These are phyloP conservation scores for Zymoseptoria brevis DNA, from an alignment of 2,329 filamentous ascomycete species.

Conservation along the genomic window DNA sequence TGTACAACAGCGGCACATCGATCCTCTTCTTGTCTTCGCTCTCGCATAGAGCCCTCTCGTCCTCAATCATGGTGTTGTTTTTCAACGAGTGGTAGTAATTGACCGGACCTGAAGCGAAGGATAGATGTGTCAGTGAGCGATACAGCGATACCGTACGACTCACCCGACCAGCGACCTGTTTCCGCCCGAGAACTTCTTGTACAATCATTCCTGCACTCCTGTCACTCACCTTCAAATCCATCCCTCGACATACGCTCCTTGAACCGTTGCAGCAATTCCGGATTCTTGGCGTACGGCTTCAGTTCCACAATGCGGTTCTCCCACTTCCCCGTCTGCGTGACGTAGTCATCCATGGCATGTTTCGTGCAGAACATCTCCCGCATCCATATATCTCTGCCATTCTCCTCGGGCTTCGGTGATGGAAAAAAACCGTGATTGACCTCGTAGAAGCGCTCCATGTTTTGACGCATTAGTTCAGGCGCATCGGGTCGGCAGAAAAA, in stretches of 20 bases:
- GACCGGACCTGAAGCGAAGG: constrained; percentile 18
- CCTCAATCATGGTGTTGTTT: constrained; percentile 24
- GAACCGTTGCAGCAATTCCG: constrained; percentile 27
- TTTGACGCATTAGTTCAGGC: constrained; percentile 13
- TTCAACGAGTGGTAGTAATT: constrained; percentile 32
- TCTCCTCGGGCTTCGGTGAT: constrained; percentile 14
- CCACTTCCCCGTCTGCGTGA: constrained; percentile 15
- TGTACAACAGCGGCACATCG: constrained; percentile 26
- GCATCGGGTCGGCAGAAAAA: constrained; percentile 32
- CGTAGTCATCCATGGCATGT: constrained; percentile 30
- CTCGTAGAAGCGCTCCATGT: constrained; percentile 22
- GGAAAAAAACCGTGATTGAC: constrained; percentile 20
- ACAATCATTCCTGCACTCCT: neutral
- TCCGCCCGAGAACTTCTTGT: too few species aligned
- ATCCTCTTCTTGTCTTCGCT: constrained; percentile 24
- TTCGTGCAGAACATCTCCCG: constrained; percentile 32
- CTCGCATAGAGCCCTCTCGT: constrained; percentile 19
- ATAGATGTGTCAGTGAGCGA: too few species aligned
- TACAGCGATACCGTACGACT: too few species aligned
- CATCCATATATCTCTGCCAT: constrained; percentile 26
- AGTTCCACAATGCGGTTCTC: constrained; percentile 18
- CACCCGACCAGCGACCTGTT: too few species aligned
- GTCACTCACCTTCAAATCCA: constrained; percentile 19
- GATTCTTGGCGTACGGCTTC: constrained; percentile 30
- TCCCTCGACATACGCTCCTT: constrained; percentile 28